These are phyloP conservation scores for Metahyphopichia silvanorum DNA, from an alignment of 805 yeast species.

Conservation along the genomic window DNA sequence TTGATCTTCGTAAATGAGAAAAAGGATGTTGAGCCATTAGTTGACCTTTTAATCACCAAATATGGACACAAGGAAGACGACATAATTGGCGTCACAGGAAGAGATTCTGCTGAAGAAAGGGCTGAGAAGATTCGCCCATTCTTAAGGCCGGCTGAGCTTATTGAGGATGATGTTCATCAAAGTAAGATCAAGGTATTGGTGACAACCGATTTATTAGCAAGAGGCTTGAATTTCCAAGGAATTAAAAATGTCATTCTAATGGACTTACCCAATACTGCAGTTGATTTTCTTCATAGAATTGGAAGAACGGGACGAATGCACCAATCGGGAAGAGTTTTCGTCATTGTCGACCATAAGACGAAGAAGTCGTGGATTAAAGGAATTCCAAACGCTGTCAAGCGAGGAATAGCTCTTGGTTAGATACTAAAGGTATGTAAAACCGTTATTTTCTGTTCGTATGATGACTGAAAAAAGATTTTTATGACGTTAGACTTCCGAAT, in stretches of 20 bases:
- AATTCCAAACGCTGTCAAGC: slow-evolving; percentile 63
- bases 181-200: slow-evolving; percentile 63
- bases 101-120: slow-evolving; percentile 60
- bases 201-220: slow-evolving; percentile 83
- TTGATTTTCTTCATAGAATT: slow-evolving; percentile 84
- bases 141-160: slow-evolving; percentile 52
- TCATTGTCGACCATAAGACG: slow-evolving; percentile 66
- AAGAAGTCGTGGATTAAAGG: slow-evolving; percentile 82
- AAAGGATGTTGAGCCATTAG: slow-evolving; percentile 57
- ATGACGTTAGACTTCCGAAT: slow-evolving; percentile 43
- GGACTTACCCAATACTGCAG: slow-evolving; percentile 82
- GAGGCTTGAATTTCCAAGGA: slow-evolving; percentile 85
- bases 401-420: slow-evolving; percentile 36
- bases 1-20: slow-evolving; percentile 82
- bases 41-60: slow-evolving; percentile 45
- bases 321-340: slow-evolving; percentile 81
- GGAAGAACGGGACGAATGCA: slow-evolving; percentile 96
- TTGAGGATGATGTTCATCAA: slow-evolving; percentile 30
- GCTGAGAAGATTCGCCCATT: slow-evolving; percentile 56
- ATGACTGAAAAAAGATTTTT: slow-evolving; percentile 30
- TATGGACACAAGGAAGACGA: slow-evolving; percentile 38
- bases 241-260: slow-evolving; percentile 78
- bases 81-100: slow-evolving; percentile 65
- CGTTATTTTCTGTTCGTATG: slow-evolving; percentile 15
- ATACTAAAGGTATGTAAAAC: slow-evolving; percentile 4